Evolutionary conservation across 2,329 filamentous ascomycete species (phyloP).

Genomic region (Paracoccidioides lutzii): DNA sequence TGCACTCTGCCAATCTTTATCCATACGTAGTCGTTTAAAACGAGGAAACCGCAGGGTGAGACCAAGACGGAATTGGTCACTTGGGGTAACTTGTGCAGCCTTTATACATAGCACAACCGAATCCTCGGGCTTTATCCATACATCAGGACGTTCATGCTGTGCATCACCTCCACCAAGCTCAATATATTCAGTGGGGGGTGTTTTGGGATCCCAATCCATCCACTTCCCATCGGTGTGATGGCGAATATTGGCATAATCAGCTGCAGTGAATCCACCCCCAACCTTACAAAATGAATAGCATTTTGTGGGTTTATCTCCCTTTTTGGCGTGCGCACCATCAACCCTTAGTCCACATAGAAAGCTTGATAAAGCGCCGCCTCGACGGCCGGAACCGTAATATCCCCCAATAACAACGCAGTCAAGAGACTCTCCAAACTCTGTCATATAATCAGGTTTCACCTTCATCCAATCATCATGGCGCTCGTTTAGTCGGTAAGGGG

Average conservation of each 20-base stretch:
- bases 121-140: conserved; percentile 84
- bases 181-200: conserved; percentile 64
- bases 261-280: conserved; percentile 76
- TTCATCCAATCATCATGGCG: conserved; percentile 97
- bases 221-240: conserved; percentile 86
- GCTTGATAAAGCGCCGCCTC: conserved; percentile 70
- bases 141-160: conserved; percentile 69
- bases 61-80: conserved; percentile 63
- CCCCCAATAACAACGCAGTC: conserved; percentile 84
- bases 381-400: conserved; percentile 77
- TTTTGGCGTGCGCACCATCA: conserved; percentile 52
- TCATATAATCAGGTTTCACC: conserved; percentile 98
- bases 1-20: conserved; percentile 71
- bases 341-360: conserved; percentile 82
- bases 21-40: conserved; percentile 67
- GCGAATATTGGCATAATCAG: conserved; percentile 71
- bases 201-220: conserved; percentile 67
- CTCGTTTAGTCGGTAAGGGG: conserved; percentile 73
- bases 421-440: conserved; percentile 82
- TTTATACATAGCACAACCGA: conserved; percentile 83
- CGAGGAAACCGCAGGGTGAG: conserved; percentile 82
- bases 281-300: conserved; percentile 96
- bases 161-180: conserved; percentile 66
- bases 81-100: conserved; percentile 62
- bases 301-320: conserved; percentile 50